Evolutionary conservation across 805 yeast genomes (phyloP).

Genomic region (Barnettozyma sucrosica): DNA sequence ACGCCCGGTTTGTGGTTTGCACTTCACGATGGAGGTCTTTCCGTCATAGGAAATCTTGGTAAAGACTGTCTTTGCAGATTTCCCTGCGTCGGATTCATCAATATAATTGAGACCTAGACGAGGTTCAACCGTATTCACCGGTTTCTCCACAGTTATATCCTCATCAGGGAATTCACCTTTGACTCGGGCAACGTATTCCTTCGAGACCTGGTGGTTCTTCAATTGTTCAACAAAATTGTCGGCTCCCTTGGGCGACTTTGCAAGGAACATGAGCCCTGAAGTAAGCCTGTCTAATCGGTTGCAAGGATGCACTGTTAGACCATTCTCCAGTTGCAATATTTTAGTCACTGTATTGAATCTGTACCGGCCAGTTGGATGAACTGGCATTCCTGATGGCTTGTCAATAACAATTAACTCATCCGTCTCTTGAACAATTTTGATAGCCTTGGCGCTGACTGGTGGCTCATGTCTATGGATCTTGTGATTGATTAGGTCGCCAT

Average conservation of each 20-base stretch:
- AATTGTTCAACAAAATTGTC: constrained; percentile 57
- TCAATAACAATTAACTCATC: constrained; percentile 77
- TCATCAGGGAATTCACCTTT: constrained; percentile 77
- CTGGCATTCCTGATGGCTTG: constrained; percentile 93
- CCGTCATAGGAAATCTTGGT: constrained; percentile 21
- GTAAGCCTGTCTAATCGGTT: constrained; percentile 87
- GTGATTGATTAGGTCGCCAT: constrained; percentile 82
- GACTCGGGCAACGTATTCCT: constrained; percentile 80
- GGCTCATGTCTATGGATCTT: constrained; percentile 86
- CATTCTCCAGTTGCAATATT: constrained; percentile 65
- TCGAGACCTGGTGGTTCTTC: constrained; percentile 50
- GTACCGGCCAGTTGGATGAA: constrained; percentile 90
- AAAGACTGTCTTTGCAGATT: constrained; percentile 72
- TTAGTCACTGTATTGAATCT: constrained; percentile 71
- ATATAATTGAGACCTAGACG: constrained; percentile 55
- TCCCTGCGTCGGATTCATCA: constrained; percentile 32
- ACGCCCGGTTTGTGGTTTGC: constrained; percentile 86
- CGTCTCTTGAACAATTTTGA: constrained; percentile 43
- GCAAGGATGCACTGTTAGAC: constrained; percentile 70
- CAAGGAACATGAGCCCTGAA: constrained; percentile 80
- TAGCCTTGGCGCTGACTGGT: constrained; percentile 29
- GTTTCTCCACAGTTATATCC: constrained; percentile 54
- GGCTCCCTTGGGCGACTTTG: constrained; percentile 44
- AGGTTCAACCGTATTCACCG: constrained; percentile 68
- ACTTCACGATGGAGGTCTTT: constrained; percentile 62